A percentile compares a stretch with the other conserved stretches of the same genome.
These are phyloP conservation scores for Hyaloscypha variabilis DNA, from an alignment of 495 filamentous ascomycete species.

Conservation along the genomic window DNA sequence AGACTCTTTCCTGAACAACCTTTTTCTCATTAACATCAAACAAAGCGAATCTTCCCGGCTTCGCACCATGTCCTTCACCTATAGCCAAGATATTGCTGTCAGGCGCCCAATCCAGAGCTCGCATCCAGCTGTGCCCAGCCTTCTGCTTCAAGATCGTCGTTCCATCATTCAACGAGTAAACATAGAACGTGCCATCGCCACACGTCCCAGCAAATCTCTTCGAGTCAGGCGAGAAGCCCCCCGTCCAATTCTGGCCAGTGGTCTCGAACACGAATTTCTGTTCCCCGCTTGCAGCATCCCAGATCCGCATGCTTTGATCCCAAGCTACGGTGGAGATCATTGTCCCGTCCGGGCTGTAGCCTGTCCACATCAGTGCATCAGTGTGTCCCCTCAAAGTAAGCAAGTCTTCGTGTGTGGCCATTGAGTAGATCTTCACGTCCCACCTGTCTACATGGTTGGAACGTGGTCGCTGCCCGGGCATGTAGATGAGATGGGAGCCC, in stretches of 20 bases:
- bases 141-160: background rate
- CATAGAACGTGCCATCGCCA: slow-evolving; percentile 16
- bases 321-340: slow-evolving; percentile 37
- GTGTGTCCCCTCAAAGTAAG: slow-evolving; percentile 33
- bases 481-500: slow-evolving; percentile 8
- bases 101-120: slow-evolving; percentile 12
- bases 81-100: slow-evolving; percentile 15
- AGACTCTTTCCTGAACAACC: slow-evolving; percentile 15
- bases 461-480: background rate
- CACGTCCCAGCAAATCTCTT: slow-evolving; percentile 13
- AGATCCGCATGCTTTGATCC: slow-evolving; percentile 38
- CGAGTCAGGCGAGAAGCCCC: slow-evolving; percentile 14
- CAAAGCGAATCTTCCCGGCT: slow-evolving; percentile 8
- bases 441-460: slow-evolving; percentile 6
- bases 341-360: slow-evolving; percentile 34
- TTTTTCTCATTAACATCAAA: slow-evolving; percentile 15
- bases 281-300: slow-evolving; percentile 30
- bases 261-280: slow-evolving; percentile 29
- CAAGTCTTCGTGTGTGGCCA: slow-evolving; percentile 15
- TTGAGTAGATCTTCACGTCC: slow-evolving; percentile 27
- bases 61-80: slow-evolving; percentile 8
- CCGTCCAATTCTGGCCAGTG: slow-evolving; percentile 17
- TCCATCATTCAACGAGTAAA: slow-evolving; percentile 14
- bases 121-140: background rate
- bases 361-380: slow-evolving; percentile 38